phyloP scores from a whole-genome alignment of 139 green algal species.

The Coelastrella sp. region DNA sequence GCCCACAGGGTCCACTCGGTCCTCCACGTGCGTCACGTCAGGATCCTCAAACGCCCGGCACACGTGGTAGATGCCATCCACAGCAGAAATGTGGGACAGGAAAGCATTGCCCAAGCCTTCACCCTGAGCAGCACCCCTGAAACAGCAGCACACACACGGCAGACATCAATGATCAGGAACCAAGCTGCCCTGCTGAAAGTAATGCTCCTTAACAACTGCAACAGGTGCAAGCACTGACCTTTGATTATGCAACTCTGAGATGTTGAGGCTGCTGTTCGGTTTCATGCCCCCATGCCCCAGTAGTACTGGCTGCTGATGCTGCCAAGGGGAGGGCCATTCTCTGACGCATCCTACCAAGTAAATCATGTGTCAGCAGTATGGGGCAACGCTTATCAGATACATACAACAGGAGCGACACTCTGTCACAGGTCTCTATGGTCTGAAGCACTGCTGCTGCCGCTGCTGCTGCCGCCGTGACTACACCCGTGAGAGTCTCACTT shows the following conservation, averaged over 20 bases:
- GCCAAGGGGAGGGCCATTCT: background rate
- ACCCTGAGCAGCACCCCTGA: slow-evolving; percentile 79
- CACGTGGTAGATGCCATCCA: slow-evolving; percentile 99
- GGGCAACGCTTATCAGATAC: too few species aligned
- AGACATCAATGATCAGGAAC: background rate
- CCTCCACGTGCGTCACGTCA: slow-evolving; percentile 89
- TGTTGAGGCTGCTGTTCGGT: background rate
- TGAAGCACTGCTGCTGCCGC: slow-evolving; percentile 22
- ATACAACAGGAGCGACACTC: too few species aligned
- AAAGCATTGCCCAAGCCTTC: slow-evolving; percentile 98
- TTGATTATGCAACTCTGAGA: background rate
- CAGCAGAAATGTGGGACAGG: slow-evolving; percentile 93
- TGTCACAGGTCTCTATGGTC: background rate
- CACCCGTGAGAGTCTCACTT: slow-evolving; percentile 63
- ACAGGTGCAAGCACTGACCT: background rate
- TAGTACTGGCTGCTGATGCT: background rate
- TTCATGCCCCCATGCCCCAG: background rate
- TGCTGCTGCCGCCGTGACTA: background rate
- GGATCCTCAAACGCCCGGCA: slow-evolving; percentile 94
- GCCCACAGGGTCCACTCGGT: slow-evolving; percentile 95
- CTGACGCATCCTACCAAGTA: too few species aligned
- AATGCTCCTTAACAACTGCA: too few species aligned
- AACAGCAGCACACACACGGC: background rate
- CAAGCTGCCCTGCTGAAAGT: too few species aligned
- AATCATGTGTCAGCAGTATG: too few species aligned